These are phyloP conservation scores for Rhododendron griersonianum DNA, from an alignment of 148 eudicot species.

Conservation along the genomic window DNA sequence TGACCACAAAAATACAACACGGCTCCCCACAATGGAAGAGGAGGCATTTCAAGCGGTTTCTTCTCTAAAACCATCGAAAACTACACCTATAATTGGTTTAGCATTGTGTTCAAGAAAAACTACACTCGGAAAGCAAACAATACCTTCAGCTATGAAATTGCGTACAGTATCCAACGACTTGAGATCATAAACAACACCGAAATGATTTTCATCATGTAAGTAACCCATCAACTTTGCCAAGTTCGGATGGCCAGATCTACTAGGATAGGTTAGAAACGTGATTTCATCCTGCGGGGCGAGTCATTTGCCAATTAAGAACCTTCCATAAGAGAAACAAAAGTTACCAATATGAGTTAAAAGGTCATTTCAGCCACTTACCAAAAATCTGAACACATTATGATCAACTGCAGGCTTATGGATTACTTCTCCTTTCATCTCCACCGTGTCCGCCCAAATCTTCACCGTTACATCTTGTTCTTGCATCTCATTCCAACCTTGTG, in stretches of 20 bases:
- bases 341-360: neutral
- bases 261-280: neutral
- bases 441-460: conserved; percentile 1
- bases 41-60: too few relatives aligned
- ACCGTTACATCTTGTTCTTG: conserved; percentile 4
- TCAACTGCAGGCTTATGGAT: neutral
- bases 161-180: neutral
- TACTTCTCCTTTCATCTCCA: neutral
- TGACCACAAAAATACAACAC: too few relatives aligned
- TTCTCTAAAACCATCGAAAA: too few relatives aligned
- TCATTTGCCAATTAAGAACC: neutral
- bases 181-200: conserved; percentile 13
- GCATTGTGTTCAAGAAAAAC: neutral
- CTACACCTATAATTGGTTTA: too few relatives aligned
- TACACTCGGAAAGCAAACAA: neutral
- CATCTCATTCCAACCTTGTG: neutral
- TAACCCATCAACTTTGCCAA: conserved; percentile 7
- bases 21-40: too few relatives aligned
- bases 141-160: conserved; percentile 8
- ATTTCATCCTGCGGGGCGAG: neutral
- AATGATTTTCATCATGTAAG: neutral
- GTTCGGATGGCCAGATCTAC: neutral
- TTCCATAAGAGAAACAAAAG: neutral
- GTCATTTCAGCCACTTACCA: neutral
- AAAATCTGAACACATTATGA: neutral